Evolutionary conservation across 1,284 basidiomycete species (phyloP).

Genomic region (Dichomitus squalens): DNA sequence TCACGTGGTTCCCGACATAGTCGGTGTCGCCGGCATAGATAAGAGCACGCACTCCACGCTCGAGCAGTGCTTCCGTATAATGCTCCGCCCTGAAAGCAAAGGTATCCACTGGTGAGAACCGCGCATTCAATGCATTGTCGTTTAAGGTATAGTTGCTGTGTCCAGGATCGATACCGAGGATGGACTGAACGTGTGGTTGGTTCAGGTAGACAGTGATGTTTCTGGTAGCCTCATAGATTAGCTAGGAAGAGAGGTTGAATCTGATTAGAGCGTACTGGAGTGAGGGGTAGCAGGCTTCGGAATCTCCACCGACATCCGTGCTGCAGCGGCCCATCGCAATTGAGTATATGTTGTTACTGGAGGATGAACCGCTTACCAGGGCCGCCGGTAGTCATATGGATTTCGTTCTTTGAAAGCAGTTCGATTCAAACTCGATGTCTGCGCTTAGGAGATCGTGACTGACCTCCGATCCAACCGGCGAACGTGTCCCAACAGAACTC

Average conservation of each 20-base stretch:
- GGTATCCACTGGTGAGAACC: conserved; percentile 1
- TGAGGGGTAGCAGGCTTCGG: conserved; percentile 29
- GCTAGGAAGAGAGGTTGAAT: not conserved
- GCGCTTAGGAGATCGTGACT: not conserved
- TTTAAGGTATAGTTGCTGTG: conserved; percentile 52
- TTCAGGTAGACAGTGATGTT: conserved; percentile 57
- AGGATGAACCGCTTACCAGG: too few species aligned
- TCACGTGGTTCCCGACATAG: conserved; percentile 76
- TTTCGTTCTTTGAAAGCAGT: conserved; percentile 25
- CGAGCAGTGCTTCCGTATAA: conserved; percentile 73
- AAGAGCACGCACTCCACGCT: conserved; percentile 72
- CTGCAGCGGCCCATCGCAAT: too few species aligned
- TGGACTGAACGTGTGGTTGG: conserved; percentile 49
- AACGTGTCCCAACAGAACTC: not conserved
- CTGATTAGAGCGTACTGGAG: conserved; percentile 12
- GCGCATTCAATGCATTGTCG: conserved; percentile 24
- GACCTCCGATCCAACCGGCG: not conserved
- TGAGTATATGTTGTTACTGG: too few species aligned
- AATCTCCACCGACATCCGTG: conserved; percentile 15
- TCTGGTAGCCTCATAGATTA: conserved; percentile 33
- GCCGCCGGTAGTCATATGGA: conserved; percentile 29
- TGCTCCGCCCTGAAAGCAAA: conserved; percentile 44
- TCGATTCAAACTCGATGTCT: too few species aligned
- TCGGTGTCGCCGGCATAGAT: conserved; percentile 78
- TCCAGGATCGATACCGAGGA: conserved; percentile 62